Percentiles rank a stretch among this genome's conserved stretches.
phyloP scores from a whole-genome alignment of 2,329 filamentous ascomycete genomes.

The Pseudomassariella vexata region DNA sequence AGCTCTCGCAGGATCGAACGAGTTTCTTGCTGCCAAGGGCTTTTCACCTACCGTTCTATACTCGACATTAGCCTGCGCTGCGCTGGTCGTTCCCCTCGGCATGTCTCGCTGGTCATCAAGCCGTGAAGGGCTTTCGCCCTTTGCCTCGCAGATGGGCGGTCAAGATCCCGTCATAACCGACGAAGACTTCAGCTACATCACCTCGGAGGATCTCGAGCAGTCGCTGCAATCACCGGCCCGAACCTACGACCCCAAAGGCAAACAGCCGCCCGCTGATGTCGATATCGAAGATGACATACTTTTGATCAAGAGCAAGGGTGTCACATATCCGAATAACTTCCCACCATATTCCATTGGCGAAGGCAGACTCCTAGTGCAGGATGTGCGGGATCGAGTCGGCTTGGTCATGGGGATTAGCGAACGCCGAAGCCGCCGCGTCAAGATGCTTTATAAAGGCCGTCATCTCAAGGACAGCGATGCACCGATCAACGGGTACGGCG shows the following conservation, averaged over 20 bases:
- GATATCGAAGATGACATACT: slow-evolving; percentile 62
- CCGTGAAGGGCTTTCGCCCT: slow-evolving; percentile 45
- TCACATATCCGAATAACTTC: slow-evolving; percentile 65
- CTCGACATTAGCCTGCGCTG: slow-evolving; percentile 41
- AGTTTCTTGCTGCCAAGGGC: slow-evolving; percentile 47
- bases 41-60: slow-evolving; percentile 44
- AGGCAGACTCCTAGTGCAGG: slow-evolving; percentile 61
- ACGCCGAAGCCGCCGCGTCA: slow-evolving; percentile 46
- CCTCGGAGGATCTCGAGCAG: slow-evolving; percentile 63
- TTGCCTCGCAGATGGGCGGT: slow-evolving; percentile 36
- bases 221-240: slow-evolving; percentile 27
- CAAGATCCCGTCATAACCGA: slow-evolving; percentile 61
- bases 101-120: slow-evolving; percentile 48
- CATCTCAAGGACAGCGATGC: slow-evolving; percentile 60
- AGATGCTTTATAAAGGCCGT: slow-evolving; percentile 68
- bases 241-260: slow-evolving; percentile 33
- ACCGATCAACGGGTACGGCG: slow-evolving; percentile 51
- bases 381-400: slow-evolving; percentile 62
- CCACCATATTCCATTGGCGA: slow-evolving; percentile 71
- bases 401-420: slow-evolving; percentile 60
- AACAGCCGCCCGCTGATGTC: slow-evolving; percentile 24
- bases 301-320: slow-evolving; percentile 61
- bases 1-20: slow-evolving; percentile 40
- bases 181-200: slow-evolving; percentile 77
- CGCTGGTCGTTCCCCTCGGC: slow-evolving; percentile 43